Evolutionary conservation across 176 grass and related monocot species (phyloP).

Genomic region (Bolboschoenus planiculmis): DNA sequence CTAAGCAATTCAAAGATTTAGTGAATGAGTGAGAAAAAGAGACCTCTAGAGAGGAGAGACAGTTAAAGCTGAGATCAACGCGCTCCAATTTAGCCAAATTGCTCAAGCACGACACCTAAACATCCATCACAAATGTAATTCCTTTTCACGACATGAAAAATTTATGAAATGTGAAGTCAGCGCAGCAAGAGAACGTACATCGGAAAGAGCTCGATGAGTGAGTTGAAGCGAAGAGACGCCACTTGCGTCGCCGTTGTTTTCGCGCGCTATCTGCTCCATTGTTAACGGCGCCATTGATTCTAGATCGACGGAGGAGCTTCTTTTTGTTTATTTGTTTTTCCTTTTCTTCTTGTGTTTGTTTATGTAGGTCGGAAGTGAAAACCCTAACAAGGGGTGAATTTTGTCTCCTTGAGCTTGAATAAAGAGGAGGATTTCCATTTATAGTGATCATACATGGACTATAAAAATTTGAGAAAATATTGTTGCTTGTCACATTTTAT

Average conservation of each 20-base stretch:
- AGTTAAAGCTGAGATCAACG: slow-evolving; percentile 81
- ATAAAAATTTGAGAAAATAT: too few relatives aligned
- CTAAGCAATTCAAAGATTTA: not conserved
- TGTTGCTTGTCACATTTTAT: too few relatives aligned
- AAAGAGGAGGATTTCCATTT: too few relatives aligned
- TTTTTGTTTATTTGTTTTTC: not conserved
- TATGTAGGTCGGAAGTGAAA: not conserved
- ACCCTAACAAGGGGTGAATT: not conserved
- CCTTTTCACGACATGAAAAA: not conserved
- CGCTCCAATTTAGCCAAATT: slow-evolving; percentile 66
- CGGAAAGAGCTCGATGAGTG: slow-evolving; percentile 65
- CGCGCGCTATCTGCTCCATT: slow-evolving; percentile 55
- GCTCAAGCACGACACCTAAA: slow-evolving; percentile 71
- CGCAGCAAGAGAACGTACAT: slow-evolving; percentile 26
- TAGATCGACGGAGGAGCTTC: not conserved
- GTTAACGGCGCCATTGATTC: slow-evolving; percentile 65
- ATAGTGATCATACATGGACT: too few relatives aligned
- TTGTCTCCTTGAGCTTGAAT: too few relatives aligned
- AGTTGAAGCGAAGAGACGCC: slow-evolving; percentile 39
- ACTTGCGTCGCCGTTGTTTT: slow-evolving; percentile 29
- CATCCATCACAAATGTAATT: not conserved
- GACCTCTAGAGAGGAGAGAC: slow-evolving; percentile 85
- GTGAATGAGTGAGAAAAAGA: not conserved
- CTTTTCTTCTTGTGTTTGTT: not conserved
- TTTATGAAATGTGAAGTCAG: not conserved